Base-by-base conservation (phyloP, 73 alveolate genomes). In the Halteria grandinella region DNA sequence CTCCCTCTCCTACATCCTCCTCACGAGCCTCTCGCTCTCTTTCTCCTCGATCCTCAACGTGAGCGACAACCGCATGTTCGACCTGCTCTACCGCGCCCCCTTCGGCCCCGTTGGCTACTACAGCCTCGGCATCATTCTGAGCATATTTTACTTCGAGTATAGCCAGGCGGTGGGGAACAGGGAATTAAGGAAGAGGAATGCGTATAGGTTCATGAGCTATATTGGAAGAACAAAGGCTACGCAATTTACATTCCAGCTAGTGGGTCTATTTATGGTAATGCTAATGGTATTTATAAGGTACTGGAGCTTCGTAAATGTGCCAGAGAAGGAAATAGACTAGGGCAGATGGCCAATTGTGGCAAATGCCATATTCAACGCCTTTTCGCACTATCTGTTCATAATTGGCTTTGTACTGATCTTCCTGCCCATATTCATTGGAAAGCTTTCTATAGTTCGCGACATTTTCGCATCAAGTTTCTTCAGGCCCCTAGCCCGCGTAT, bases 41-140 rank as follows among this genome's bases (percentile, higher is more conserved):
- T 25, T 66, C 1, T 28, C 69, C 5, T 32, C 80, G 15, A 36
- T 44, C 1, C 25, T 66, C 25, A 44, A 18, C 20, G 25, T 66
- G 8, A 55, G 47, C 45, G 23, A 66, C 28, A 57, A 41, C 18
- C n/a, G 28, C 25, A 25, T 66, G 52, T 66, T 66, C 29, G 32
- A 44, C 47, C 1, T 44, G 52, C 17, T 66, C 4, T 66, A n/a
- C 25, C 43, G 80, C 23, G 23, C 69, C 43, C 80, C 80, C 8
- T 66, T 66, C 25, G 66, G 80, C 7, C 69, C 80, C 4, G 80
- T 66, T 10, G 80, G 80, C 8, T 44, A 44, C 17, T 66, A 34
- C 29, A 37, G 69, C 5, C 10, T 66, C 5, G 80, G 80, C 28
- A 45, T 66, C 2, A 18, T 66, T 1, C 32, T 41, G 34, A 45